These are phyloP conservation scores for Pichia pseudocactophila DNA, from an alignment of 805 yeast genomes.

Conservation along the genomic window DNA sequence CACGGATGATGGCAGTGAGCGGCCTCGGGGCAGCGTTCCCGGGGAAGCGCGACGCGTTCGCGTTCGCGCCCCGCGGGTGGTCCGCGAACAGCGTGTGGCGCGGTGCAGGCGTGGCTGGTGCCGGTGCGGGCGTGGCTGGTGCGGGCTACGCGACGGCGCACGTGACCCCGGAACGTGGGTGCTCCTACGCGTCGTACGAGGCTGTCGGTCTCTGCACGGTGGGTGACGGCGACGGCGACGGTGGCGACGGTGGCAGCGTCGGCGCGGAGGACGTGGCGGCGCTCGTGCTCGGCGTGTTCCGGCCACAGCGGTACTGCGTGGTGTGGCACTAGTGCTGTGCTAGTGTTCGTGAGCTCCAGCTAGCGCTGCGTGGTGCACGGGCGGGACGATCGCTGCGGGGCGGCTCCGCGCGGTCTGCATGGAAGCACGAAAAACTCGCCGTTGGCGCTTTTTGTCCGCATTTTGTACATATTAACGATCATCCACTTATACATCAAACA, in stretches of 20 bases:
- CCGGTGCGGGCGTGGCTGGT: constrained; percentile 88
- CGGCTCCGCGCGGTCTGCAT: too few relatives aligned
- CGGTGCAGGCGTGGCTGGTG: constrained; percentile 65
- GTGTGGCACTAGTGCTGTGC: constrained; percentile 13
- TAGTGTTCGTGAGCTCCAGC: too few relatives aligned
- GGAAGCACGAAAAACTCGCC: too few relatives aligned
- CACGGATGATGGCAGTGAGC: constrained; percentile 44
- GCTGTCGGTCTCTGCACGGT: too few relatives aligned
- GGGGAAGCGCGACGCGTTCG: constrained; percentile 68
- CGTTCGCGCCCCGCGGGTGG: constrained; percentile 91
- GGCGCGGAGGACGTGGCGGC: not conserved
- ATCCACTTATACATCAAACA: too few relatives aligned
- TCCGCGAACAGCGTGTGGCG: constrained; percentile 74
- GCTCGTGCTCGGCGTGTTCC: not conserved
- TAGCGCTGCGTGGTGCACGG: too few relatives aligned
- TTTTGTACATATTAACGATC: too few relatives aligned
- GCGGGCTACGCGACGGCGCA: constrained; percentile 81
- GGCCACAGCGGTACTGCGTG: not conserved
- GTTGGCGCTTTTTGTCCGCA: too few relatives aligned
- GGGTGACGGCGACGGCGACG: too few relatives aligned
- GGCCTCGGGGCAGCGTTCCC: not conserved
- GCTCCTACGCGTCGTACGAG: constrained; percentile 71
- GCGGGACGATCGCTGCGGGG: too few relatives aligned
- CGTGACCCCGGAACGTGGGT: too few relatives aligned
- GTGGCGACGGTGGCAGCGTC: too few relatives aligned